Evolutionary conservation across 2,329 filamentous ascomycete species (phyloP), one percentile per base, ranked within the genome.

Genomic region (Exophiala phaeomuriformis): DNA sequence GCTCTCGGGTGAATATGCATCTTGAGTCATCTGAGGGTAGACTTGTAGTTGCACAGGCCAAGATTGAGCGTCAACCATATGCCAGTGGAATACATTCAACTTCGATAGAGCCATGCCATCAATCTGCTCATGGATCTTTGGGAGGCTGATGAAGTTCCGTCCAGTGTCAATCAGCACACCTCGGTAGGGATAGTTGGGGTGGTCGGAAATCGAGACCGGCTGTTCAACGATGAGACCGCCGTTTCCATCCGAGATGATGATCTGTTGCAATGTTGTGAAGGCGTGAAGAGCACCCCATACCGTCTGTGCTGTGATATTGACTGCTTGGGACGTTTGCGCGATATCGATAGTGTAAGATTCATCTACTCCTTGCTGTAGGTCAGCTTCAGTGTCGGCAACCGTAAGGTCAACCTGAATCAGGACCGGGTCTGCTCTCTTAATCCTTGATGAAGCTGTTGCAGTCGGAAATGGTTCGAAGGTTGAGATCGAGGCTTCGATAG

Each of bases 11-110:
- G 77, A 80, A 64, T 79, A 81, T 1, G 78, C 77, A 53, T 79
- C 78, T 49, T 75, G 71, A 39, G 69, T 75, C 72, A 79, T 77
- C 54, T 79, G 62, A 0, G 77, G 77, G 55, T 77, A 78, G 2
- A 69, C 64, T 3, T 71, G 57, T 44, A 81, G 70, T 42, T 78
- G 66, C 10, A 80, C 61, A 2, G 77, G 73, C 78, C 78, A 81
- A 1, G 77, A 79, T 55, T 81, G 78, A 7, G 72, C 67, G 62
- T 81, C 78, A 32, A 75, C 70, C 55, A 80, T 65, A 65, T 81
- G 78, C 77, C 77, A 80, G 63, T 81, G 78, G 36, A 81, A 67
- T 10, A 79, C 70, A 56, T 80, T 81, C 57, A 81, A 69, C 67
- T 81, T 81, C 51, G 77, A 74, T 44, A 80, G 68, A 5, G 77